These are phyloP conservation scores for Polysphondylium violaceum DNA, from an alignment of 78 protist species.

Conservation along the genomic window DNA sequence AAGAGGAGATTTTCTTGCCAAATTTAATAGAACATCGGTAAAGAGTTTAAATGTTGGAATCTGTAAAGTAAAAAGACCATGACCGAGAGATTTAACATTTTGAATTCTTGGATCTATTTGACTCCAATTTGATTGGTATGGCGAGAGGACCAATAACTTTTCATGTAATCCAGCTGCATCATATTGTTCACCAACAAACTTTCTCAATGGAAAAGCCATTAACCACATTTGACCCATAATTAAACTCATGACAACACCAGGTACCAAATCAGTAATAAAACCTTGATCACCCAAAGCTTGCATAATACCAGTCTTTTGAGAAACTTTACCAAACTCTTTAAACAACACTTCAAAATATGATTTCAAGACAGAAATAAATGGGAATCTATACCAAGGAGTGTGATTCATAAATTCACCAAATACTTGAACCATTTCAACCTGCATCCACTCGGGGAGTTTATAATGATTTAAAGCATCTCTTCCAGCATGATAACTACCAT, in stretches of 20 bases:
- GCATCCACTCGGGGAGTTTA: conserved; percentile 82
- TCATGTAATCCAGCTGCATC: neutral
- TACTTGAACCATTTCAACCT: conserved; percentile 56
- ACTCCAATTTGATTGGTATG: neutral
- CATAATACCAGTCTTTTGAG: conserved; percentile 2
- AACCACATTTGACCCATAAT: conserved; percentile 51
- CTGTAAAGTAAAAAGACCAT: neutral
- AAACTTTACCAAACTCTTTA: conserved; percentile 2
- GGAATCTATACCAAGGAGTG: conserved; percentile 78
- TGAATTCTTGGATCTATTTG: conserved; percentile 1
- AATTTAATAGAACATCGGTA: neutral
- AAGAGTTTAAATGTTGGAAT: conserved; percentile 14
- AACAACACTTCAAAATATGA: conserved; percentile 44
- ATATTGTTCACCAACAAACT: conserved; percentile 1
- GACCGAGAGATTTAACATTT: neutral
- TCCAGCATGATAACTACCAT: conserved; percentile 10
- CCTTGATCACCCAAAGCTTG: conserved; percentile 21
- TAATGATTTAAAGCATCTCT: conserved; percentile 26
- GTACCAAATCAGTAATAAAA: conserved; percentile 38
- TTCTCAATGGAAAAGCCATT: conserved; percentile 34
- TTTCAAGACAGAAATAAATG: conserved; percentile 21
- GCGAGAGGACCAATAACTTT: neutral
- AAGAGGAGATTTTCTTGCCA: neutral
- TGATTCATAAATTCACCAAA: conserved; percentile 46
- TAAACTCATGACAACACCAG: conserved; percentile 50